phyloP scores from a whole-genome alignment of 1,284 basidiomycete species.

The Hypsizygus ulmarius region DNA sequence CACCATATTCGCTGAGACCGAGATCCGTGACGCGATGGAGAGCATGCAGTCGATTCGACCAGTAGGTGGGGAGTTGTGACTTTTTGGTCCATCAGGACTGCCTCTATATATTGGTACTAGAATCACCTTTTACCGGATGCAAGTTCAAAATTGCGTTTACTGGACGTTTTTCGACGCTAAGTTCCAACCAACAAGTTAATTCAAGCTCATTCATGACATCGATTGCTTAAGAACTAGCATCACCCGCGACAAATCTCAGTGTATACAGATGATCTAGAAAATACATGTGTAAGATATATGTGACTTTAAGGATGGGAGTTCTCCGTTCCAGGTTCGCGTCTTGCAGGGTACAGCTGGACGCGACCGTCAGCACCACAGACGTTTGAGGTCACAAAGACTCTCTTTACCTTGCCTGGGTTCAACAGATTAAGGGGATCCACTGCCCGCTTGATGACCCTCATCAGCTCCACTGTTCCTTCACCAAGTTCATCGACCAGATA shows the following conservation, averaged over 20 bases:
- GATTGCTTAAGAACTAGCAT: no score
- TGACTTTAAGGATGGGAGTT: no score
- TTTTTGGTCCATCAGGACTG: no score
- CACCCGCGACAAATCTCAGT: no score
- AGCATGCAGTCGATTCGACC: slow-evolving; percentile 56
- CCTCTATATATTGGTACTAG: no score
- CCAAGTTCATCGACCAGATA: slow-evolving; percentile 77
- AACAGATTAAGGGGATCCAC: slow-evolving; percentile 77
- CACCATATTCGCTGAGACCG: slow-evolving; percentile 66
- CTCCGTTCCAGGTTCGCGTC: not conserved
- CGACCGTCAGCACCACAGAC: not conserved
- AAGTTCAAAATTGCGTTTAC: no score
- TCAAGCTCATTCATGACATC: no score
- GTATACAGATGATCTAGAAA: no score
- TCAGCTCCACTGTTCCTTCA: slow-evolving; percentile 71
- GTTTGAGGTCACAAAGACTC: slow-evolving; percentile 4
- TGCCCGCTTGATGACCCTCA: slow-evolving; percentile 74
- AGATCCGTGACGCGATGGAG: slow-evolving; percentile 71
- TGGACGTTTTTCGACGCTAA: no score
- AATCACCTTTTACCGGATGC: no score
- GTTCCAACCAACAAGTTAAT: no score
- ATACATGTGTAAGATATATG: no score
- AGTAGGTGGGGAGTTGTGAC: slow-evolving; percentile 26
- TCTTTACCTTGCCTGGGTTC: slow-evolving; percentile 74
- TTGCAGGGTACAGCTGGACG: slow-evolving; percentile 32